A percentile compares a stretch with the other conserved stretches of the same genome.
phyloP scores from a whole-genome alignment of 2,329 filamentous ascomycete species.

The Colletotrichum falcatum region DNA sequence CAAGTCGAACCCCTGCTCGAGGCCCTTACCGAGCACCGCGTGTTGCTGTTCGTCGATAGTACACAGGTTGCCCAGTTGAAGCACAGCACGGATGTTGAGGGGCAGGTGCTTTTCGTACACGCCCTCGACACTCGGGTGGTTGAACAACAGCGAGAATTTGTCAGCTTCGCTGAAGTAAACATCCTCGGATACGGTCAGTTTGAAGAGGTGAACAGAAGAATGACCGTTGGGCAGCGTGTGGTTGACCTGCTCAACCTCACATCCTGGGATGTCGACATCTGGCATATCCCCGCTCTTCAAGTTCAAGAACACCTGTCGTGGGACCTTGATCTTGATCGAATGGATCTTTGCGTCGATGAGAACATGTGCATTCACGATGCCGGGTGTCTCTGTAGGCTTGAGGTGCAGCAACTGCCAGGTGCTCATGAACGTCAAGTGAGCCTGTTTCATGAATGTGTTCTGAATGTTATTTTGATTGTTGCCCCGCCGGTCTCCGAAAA shows the following conservation, averaged over 20 bases:
- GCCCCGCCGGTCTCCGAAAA: constrained; percentile 87
- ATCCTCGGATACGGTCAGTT: constrained; percentile 89
- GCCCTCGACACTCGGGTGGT: constrained; percentile 94
- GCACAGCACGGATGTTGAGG: constrained; percentile 84
- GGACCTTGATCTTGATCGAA: constrained; percentile 87
- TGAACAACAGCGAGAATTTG: constrained; percentile 85
- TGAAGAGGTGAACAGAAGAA: constrained; percentile 93
- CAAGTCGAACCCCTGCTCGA: constrained; percentile 95
- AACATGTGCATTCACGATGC: constrained; percentile 88
- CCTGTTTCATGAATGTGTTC: constrained; percentile 87
- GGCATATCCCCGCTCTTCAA: constrained; percentile 89
- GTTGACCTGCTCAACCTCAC: constrained; percentile 91
- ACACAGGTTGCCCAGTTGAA: constrained; percentile 90
- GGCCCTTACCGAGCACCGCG: constrained; percentile 89
- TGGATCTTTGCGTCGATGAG: constrained; percentile 95
- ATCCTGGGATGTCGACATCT: constrained; percentile 86
- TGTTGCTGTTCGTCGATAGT: constrained; percentile 92
- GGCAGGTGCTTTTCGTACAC: constrained; percentile 97
- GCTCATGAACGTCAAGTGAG: constrained; percentile 87
- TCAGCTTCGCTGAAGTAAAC: constrained; percentile 86
- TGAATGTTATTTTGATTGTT: constrained; percentile 75
- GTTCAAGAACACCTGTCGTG: constrained; percentile 90
- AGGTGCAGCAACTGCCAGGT: constrained; percentile 97
- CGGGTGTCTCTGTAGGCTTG: constrained; percentile 83
- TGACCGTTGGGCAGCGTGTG: constrained; percentile 96